phyloP scores from a whole-genome alignment of 2,329 filamentous ascomycete genomes.

The Calycina herbarum region DNA sequence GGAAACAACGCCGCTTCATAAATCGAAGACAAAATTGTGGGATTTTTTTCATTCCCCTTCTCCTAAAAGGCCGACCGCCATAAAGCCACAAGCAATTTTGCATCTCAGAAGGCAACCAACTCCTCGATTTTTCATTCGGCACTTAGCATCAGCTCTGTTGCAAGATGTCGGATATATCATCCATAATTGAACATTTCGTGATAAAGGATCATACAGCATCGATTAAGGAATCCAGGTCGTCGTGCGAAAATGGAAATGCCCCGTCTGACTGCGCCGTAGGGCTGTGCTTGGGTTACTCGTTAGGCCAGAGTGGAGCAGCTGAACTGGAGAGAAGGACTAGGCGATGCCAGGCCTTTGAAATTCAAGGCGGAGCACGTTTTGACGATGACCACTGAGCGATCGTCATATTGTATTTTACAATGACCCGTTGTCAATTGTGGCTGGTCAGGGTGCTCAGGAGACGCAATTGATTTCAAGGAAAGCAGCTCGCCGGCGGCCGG shows the following conservation, averaged over 20 bases:
- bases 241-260: neutral
- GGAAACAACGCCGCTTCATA: too few species aligned
- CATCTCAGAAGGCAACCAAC: neutral
- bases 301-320: slow-evolving; percentile 4
- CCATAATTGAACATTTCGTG: neutral
- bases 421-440: neutral
- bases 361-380: neutral
- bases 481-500: neutral
- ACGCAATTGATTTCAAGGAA: neutral
- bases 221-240: neutral
- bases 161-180: neutral
- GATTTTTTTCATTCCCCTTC: too few species aligned
- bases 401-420: neutral
- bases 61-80: too few species aligned
- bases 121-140: neutral
- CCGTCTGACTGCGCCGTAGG: slow-evolving; percentile 5
- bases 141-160: neutral
- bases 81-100: too few species aligned
- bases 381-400: neutral
- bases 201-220: neutral
- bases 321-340: neutral
- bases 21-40: too few species aligned
- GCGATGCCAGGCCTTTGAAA: neutral
- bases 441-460: neutral
- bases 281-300: neutral